phyloP scores from a whole-genome alignment of 495 filamentous ascomycete species.

The Pyrenula massariospora region DNA sequence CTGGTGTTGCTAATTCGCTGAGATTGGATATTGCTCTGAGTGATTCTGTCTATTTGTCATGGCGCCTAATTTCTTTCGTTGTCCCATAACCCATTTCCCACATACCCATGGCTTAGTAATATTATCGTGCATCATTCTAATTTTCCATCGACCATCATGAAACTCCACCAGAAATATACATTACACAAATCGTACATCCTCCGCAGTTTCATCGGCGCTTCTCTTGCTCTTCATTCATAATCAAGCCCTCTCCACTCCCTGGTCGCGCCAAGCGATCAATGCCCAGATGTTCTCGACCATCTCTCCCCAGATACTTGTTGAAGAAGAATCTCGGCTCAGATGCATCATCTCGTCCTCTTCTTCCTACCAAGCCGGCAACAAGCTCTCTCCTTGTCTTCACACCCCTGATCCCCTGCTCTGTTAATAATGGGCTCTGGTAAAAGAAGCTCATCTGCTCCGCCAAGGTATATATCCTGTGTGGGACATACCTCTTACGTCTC shows the following conservation, averaged over 20 bases:
- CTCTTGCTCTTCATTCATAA: too few species aligned
- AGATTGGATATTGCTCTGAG: too few species aligned
- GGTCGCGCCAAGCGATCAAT: conserved; percentile 47
- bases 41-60: not conserved
- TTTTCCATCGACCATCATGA: too few species aligned
- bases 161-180: too few species aligned
- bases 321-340: conserved; percentile 45
- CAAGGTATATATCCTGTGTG: conserved; percentile 57
- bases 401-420: conserved; percentile 53
- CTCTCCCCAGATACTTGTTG: conserved; percentile 46
- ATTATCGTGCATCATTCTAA: too few species aligned
- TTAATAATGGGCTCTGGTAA: conserved; percentile 53
- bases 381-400: conserved; percentile 49
- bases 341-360: conserved; percentile 11
- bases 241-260: conserved; percentile 13
- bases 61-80: not conserved
- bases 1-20: too few species aligned
- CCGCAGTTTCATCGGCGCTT: too few species aligned
- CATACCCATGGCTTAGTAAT: too few species aligned
- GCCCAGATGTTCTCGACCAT: conserved; percentile 53
- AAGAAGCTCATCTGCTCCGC: conserved; percentile 70
- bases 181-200: too few species aligned
- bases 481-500: conserved; percentile 44
- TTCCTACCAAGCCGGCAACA: conserved; percentile 43
- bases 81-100: not conserved